These are phyloP conservation scores for Fusarium succisae DNA, from an alignment of 2,329 filamentous ascomycete species.

Conservation along the genomic window DNA sequence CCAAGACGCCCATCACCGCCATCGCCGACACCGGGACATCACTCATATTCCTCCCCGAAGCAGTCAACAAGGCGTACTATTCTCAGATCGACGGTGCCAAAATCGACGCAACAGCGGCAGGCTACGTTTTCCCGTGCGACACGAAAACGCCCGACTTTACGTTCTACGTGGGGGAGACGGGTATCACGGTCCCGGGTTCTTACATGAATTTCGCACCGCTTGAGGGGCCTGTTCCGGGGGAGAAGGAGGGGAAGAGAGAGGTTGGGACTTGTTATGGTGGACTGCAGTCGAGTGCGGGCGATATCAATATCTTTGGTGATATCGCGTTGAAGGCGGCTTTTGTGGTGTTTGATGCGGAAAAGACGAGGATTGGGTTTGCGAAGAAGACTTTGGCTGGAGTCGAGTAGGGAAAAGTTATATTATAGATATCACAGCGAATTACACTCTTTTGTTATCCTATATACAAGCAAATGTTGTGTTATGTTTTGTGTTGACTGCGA, in stretches of 20 bases:
- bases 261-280: constrained; percentile 68
- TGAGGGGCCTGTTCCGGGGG: constrained; percentile 29
- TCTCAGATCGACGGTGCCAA: constrained; percentile 54
- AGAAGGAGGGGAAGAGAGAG: neutral
- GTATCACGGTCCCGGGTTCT: constrained; percentile 64
- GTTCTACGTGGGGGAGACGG: constrained; percentile 65
- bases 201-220: constrained; percentile 63
- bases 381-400: constrained; percentile 10
- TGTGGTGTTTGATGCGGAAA: constrained; percentile 61
- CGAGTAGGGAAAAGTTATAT: neutral
- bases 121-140: constrained; percentile 59
- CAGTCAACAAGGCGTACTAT: constrained; percentile 62
- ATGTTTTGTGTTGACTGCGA: neutral
- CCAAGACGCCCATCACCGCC: constrained; percentile 47
- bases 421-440: neutral
- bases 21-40: constrained; percentile 72
- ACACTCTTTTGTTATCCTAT: neutral
- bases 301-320: constrained; percentile 69
- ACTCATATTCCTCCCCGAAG: constrained; percentile 66
- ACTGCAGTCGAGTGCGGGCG: constrained; percentile 64
- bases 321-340: constrained; percentile 70
- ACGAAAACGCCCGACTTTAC: constrained; percentile 57
- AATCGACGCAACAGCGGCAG: constrained; percentile 53
- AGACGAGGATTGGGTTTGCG: constrained; percentile 36
- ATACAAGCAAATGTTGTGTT: neutral